Evolutionary conservation across 2,329 filamentous ascomycete species (phyloP).

Genomic region (Colletotrichum sp.): DNA sequence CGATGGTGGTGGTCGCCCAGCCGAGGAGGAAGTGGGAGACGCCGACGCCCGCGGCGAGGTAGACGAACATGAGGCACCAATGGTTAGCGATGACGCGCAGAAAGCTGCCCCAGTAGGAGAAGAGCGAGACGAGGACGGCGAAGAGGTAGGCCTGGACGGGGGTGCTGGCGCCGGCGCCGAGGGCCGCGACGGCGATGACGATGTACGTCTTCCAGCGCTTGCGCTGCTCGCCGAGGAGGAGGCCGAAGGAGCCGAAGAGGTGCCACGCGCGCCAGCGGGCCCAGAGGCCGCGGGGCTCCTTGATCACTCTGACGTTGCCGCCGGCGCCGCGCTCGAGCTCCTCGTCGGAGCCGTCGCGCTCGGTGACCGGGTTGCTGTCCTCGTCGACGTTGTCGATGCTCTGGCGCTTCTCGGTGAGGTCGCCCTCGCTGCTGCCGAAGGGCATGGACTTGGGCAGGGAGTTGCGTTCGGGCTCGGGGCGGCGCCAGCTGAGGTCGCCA

Average conservation of each 20-base stretch:
- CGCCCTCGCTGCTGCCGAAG: conserved; percentile 7
- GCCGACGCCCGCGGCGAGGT: conserved; percentile 24
- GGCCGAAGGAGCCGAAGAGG: conserved; percentile 15
- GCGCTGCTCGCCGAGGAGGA: conserved; percentile 14
- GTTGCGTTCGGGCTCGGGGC: background rate
- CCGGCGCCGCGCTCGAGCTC: conserved; percentile 2
- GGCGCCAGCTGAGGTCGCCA: conserved; percentile 17
- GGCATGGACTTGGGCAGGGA: background rate
- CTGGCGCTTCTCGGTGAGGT: conserved; percentile 10
- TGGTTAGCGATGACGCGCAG: conserved; percentile 41
- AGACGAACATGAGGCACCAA: conserved; percentile 22
- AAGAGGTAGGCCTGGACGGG: conserved; percentile 20
- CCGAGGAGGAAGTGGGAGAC: conserved; percentile 26
- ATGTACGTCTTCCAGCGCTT: conserved; percentile 18
- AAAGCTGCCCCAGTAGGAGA: conserved; percentile 17
- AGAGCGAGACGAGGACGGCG: conserved; percentile 14
- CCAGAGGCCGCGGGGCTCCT: background rate
- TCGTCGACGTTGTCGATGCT: conserved; percentile 5
- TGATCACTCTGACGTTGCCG: background rate
- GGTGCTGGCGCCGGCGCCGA: conserved; percentile 16
- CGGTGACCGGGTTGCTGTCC: background rate
- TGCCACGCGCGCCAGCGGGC: background rate
- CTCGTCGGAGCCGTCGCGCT: conserved; percentile 9
- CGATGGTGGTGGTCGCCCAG: conserved; percentile 29
- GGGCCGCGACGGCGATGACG: conserved; percentile 8